These are phyloP conservation scores for Zygosaccharomyces rouxii DNA, from an alignment of 805 yeast genomes.

Conservation along the genomic window DNA sequence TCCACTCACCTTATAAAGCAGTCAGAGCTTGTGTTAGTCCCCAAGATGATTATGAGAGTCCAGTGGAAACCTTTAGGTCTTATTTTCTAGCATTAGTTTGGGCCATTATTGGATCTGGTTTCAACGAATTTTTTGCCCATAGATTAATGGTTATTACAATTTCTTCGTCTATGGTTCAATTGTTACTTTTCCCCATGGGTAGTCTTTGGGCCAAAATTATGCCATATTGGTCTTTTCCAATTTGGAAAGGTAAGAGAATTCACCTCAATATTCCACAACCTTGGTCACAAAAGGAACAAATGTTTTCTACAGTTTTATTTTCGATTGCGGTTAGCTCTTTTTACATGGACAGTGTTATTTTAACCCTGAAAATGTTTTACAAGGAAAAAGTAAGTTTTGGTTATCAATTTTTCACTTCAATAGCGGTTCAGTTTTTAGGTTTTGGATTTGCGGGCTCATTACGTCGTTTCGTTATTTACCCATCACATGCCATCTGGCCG, in stretches of 20 bases:
- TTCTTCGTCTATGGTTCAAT: constrained; percentile 42
- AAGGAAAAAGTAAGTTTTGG: constrained; percentile 38
- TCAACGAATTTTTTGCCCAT: constrained; percentile 54
- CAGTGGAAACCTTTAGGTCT: constrained; percentile 47
- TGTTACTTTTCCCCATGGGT: constrained; percentile 46
- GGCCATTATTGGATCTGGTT: constrained; percentile 49
- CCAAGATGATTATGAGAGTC: constrained; percentile 44
- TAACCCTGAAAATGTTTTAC: constrained; percentile 34
- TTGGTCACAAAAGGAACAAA: constrained; percentile 61
- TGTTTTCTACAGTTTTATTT: constrained; percentile 50
- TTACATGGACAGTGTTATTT: constrained; percentile 38
- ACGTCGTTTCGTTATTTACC: constrained; percentile 54
- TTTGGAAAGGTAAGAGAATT: constrained; percentile 37
- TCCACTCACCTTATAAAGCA: constrained; percentile 58
- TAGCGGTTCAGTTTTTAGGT: constrained; percentile 60
- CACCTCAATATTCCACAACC: constrained; percentile 55
- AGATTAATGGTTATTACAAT: constrained; percentile 50
- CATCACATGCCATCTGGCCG: constrained; percentile 52
- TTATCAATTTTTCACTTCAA: constrained; percentile 48
- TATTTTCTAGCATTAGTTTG: constrained; percentile 40
- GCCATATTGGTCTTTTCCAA: constrained; percentile 44
- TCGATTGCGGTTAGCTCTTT: constrained; percentile 37
- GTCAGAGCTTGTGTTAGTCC: constrained; percentile 59
- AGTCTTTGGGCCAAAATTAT: constrained; percentile 37
- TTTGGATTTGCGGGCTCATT: constrained; percentile 63